A percentile compares a stretch with the other conserved stretches of the same genome.
Conservation (phyloP, 176 grass and related monocot species). For the Triticum aestivum region IWGSC_CS_RefSeq_v2.1 NC_057814.1:578435953-578436452, state of each 20-base stretch:
- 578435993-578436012: neutral
- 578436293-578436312: neutral
- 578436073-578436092: neutral
- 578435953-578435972: no score
- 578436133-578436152: slow-evolving; percentile 28
- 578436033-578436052: neutral
- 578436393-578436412: slow-evolving; percentile 61
- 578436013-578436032: neutral
- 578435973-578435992: no score
- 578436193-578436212: slow-evolving; percentile 62
- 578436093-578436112: neutral
- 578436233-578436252: slow-evolving; percentile 45
- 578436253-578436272: neutral
- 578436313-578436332: neutral
- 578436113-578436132: neutral
- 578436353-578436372: slow-evolving; percentile 41
- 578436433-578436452: neutral
- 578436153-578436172: slow-evolving; percentile 53
- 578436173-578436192: slow-evolving; percentile 48
- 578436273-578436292: neutral
- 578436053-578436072: neutral
- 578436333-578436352: neutral
- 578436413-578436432: neutral
- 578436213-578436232: slow-evolving; percentile 48
- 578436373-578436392: slow-evolving; percentile 66